A percentile compares a stretch with the other conserved stretches of the same genome.
Conservation (phyloP, 352 stramenopile species). For the Globisporangium megalacanthum region DNA sequence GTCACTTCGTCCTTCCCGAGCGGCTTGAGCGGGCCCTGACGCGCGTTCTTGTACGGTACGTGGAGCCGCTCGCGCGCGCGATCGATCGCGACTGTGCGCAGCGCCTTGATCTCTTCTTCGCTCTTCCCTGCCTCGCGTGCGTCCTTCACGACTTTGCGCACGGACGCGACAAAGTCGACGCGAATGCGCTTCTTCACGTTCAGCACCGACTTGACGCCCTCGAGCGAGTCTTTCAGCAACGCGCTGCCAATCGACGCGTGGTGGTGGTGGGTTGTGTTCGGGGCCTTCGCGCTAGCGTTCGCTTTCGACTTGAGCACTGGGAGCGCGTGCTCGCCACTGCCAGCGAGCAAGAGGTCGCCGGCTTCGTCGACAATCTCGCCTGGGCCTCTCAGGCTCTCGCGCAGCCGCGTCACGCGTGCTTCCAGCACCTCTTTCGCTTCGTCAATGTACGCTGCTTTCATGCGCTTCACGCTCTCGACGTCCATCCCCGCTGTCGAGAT, state of each 20-base stretch:
- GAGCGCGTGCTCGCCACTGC: conserved; percentile 31
- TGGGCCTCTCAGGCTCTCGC: conserved; percentile 65
- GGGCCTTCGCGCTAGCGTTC: conserved; percentile 25
- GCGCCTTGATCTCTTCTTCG: conserved; percentile 71
- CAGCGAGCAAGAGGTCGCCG: conserved; percentile 58
- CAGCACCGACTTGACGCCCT: conserved; percentile 16
- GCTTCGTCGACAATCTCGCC: conserved; percentile 78
- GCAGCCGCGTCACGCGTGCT: conserved; percentile 70
- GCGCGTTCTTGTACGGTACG: conserved; percentile 74
- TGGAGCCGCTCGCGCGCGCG: conserved; percentile 69
- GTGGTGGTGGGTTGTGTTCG: neutral
- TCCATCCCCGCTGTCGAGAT: conserved; percentile 83
- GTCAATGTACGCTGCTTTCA: conserved; percentile 86
- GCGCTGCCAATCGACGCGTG: neutral
- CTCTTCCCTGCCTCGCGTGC: conserved; percentile 65
- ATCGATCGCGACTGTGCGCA: conserved; percentile 71
- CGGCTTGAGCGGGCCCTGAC: conserved; percentile 64
- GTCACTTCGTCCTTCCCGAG: conserved; percentile 78
- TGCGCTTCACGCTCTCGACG: conserved; percentile 78
- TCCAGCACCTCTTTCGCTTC: conserved; percentile 86
- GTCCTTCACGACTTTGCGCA: conserved; percentile 74
- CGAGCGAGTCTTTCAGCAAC: conserved; percentile 1
- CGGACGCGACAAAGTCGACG: conserved; percentile 83
- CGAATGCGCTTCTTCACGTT: conserved; percentile 78
- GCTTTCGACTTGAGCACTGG: conserved; percentile 32